These are phyloP conservation scores for Neurospora africana DNA, from an alignment of 495 filamentous ascomycete species.

Conservation along the genomic window DNA sequence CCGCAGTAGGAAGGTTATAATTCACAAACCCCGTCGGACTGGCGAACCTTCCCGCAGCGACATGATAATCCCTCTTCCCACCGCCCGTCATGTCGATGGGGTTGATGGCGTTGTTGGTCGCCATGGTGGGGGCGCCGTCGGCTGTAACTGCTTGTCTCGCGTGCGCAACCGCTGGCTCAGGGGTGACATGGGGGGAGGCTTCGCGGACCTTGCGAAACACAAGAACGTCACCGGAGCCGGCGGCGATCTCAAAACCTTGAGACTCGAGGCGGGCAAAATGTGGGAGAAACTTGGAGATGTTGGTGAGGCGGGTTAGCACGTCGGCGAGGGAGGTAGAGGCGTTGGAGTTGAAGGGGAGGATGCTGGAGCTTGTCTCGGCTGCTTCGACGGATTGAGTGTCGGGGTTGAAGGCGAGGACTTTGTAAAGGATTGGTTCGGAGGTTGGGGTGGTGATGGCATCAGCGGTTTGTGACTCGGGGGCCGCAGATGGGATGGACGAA, in stretches of 20 bases:
- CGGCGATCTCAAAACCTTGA: constrained; percentile 65
- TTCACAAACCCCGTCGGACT: constrained; percentile 50
- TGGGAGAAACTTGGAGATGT: constrained; percentile 61
- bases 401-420: constrained; percentile 63
- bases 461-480: constrained; percentile 25
- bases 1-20: constrained; percentile 34
- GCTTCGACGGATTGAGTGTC: constrained; percentile 47
- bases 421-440: constrained; percentile 45
- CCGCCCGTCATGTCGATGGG: constrained; percentile 47
- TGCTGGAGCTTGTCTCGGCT: constrained; percentile 52
- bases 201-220: constrained; percentile 55
- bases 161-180: constrained; percentile 1
- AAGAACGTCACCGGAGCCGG: constrained; percentile 57
- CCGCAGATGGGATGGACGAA: neutral
- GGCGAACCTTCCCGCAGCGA: constrained; percentile 39
- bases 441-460: constrained; percentile 14
- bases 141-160: neutral
- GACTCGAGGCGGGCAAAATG: constrained; percentile 53
- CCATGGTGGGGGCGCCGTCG: neutral
- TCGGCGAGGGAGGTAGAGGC: constrained; percentile 43
- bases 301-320: constrained; percentile 54
- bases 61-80: constrained; percentile 18
- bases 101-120: constrained; percentile 24
- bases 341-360: constrained; percentile 28
- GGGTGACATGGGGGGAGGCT: too few species aligned